Base-by-base conservation (phyloP, 768 basidiomycete species). In the Cystofilobasidium macerans region DNA sequence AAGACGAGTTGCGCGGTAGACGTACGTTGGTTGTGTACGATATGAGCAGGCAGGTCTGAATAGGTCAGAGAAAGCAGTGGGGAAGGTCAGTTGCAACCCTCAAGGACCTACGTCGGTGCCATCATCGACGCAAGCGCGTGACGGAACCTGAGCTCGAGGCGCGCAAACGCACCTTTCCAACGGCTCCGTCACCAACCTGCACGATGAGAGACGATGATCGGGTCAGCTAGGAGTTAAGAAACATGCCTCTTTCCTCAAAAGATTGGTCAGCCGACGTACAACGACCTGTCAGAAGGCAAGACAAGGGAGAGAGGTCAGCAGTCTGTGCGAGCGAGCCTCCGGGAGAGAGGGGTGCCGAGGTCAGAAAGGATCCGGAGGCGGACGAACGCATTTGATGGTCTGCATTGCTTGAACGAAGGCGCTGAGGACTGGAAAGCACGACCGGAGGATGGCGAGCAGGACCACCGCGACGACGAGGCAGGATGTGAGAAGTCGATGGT, bases 381-480 rank as follows among this genome's bases (percentile, higher is more conserved):
- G 14, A 75, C 92, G 75, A 24, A 94, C 91, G 78, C 91, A 93
- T 80, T 95, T 94, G 77, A 94, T 95, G 63, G 92, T 95, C 76
- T 95, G 91, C 91, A 94, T 94, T 5, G 42, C 22, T 18, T n/a
- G 4, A 24, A 60, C 4, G 30, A 30, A 42, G 38, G 7, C 11
- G 38, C 33, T 16, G n/a, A 42, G 59, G 36, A 33, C 7, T 13
- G 18, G 7, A 43, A 11, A 18, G 28, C 40, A 8, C 13, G n/a
- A 33, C 32, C 14, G 38, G 11, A 42, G 45, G 16, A 28, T 8
- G 12, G 28, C 28, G 61, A 53, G 16, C 13, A 60, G 45, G 13
- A 36, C n/a, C n/a, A n/a, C n/a, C n/a, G n/a, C n/a, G n/a, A 22
- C 2, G 43, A 47, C 45, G n/a, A n/a, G 26, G 26, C 9, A 26